Base-by-base conservation (phyloP, 2,329 filamentous ascomycete genomes). In the Geosmithia putterillii region DNA sequence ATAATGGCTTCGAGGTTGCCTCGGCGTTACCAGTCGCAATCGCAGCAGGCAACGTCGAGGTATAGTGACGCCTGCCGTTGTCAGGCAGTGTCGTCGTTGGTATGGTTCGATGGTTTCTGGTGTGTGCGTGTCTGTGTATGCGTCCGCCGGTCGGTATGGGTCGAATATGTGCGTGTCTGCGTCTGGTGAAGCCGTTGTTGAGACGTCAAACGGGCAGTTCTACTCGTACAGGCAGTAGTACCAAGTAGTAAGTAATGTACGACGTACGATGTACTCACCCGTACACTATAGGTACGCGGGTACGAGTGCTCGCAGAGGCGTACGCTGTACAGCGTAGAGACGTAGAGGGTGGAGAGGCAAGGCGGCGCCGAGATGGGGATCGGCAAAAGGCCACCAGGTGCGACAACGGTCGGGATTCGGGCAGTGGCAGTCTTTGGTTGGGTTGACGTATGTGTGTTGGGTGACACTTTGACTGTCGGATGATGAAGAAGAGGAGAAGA, bases 1-100 rank as follows among this genome's bases (percentile, higher is more conserved):
- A 79, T 79, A 45, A 20, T 40, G 44, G 37, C 42, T 40, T 36
- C 32, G 40, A 36, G 25, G 15, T 35, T 20, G 32, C n/a, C 22
- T 35, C 25, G 40, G 19, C 19, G 40, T 18, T 19, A 6, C 19
- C 17, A 28, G 18, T 42, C 18, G 40, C 40, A 22, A 25, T 17
- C 40, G 10, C 32, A 36, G 40, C 40, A 28, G 25, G 40, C 19
- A 21, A 39, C 37, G 37, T 15, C 18, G 18, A 39, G 19, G 10
- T 18, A 14, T 8, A 12, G 28, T 6, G 37, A 19, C 37, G 22
- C 37, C 37, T 39, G 19, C 37, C 19, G 37, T 19, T 7, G 22
- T 15, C 7, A 39, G 37, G 18, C 18, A 20, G 19, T 19, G 18
- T 19, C 37, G 37, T 20, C 10, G 37, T n/a, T n/a, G n/a, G n/a